Conservation (phyloP, 2,329 filamentous ascomycete species). For the Colletotrichum cereale region DNA sequence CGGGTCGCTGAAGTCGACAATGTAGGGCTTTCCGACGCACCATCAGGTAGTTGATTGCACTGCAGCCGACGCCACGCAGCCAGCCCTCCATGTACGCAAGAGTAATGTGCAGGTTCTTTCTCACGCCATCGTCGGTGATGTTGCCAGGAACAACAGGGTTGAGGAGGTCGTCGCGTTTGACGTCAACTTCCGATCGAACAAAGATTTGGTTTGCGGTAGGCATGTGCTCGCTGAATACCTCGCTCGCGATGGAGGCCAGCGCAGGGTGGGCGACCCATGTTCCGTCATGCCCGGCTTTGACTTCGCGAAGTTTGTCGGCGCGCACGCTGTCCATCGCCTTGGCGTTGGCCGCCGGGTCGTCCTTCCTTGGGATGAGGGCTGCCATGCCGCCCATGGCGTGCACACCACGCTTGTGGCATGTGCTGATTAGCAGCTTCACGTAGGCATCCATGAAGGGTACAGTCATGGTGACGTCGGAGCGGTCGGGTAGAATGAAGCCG, state of each 20-base stretch:
- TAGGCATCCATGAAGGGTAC: constrained; percentile 94
- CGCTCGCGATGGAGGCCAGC: constrained; percentile 82
- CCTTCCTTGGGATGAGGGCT: constrained; percentile 93
- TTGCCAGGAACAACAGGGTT: constrained; percentile 92
- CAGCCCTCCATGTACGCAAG: constrained; percentile 94
- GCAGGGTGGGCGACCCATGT: constrained; percentile 94
- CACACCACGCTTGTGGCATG: constrained; percentile 87
- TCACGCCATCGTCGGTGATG: constrained; percentile 88
- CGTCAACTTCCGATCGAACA: constrained; percentile 80
- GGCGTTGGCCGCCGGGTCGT: constrained; percentile 85
- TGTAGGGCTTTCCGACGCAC: constrained; percentile 38
- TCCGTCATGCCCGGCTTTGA: constrained; percentile 86
- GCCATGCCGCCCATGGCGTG: constrained; percentile 96
- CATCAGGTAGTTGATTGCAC: constrained; percentile 93
- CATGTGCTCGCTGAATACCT: constrained; percentile 95
- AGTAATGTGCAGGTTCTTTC: constrained; percentile 92
- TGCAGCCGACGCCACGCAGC: constrained; percentile 89
- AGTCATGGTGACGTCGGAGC: constrained; percentile 88
- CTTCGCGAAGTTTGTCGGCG: constrained; percentile 90
- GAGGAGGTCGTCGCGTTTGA: constrained; percentile 84
- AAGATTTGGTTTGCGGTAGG: constrained; percentile 92
- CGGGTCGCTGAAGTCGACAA: not conserved
- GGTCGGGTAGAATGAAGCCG: constrained; percentile 89
- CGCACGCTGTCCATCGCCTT: constrained; percentile 87
- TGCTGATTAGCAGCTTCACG: constrained; percentile 88